These are phyloP conservation scores for Aureobasidium sp. DNA, from an alignment of 2,329 filamentous ascomycete genomes.

Conservation along the genomic window DNA sequence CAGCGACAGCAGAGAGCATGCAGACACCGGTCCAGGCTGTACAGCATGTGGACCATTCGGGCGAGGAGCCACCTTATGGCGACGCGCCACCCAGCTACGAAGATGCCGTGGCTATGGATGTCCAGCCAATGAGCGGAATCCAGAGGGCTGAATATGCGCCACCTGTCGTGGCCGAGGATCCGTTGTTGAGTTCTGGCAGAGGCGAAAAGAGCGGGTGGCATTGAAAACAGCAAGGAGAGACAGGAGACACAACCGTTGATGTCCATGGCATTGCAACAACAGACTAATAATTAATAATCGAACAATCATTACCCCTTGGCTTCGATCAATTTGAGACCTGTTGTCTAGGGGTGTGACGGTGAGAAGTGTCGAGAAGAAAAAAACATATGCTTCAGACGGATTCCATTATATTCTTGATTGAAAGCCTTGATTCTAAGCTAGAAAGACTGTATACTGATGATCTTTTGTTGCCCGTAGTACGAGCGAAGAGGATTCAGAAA, in stretches of 20 bases:
- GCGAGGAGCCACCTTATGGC: slow-evolving; percentile 39
- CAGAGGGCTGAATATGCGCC: slow-evolving; percentile 56
- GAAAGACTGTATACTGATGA: background rate
- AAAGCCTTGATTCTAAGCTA: background rate
- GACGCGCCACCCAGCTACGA: slow-evolving; percentile 94
- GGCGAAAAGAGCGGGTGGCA: slow-evolving; percentile 28
- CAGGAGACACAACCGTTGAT: too few relatives aligned
- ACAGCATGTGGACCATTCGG: background rate
- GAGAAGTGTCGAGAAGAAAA: background rate
- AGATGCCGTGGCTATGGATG: slow-evolving; percentile 75
- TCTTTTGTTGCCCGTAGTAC: background rate
- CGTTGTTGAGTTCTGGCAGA: slow-evolving; percentile 21
- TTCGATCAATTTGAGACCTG: background rate
- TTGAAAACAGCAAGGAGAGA: background rate
- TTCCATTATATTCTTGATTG: background rate
- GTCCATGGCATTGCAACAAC: background rate
- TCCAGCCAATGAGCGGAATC: slow-evolving; percentile 66
- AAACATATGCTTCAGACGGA: background rate
- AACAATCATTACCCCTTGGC: background rate
- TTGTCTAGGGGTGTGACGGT: background rate
- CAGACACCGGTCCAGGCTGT: background rate
- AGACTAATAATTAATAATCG: background rate
- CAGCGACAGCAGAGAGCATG: background rate
- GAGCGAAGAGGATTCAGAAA: background rate
- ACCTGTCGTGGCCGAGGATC: slow-evolving; percentile 29